Evolutionary conservation across 768 basidiomycete species (phyloP).

Genomic region (Lactarius hatsudake): DNA sequence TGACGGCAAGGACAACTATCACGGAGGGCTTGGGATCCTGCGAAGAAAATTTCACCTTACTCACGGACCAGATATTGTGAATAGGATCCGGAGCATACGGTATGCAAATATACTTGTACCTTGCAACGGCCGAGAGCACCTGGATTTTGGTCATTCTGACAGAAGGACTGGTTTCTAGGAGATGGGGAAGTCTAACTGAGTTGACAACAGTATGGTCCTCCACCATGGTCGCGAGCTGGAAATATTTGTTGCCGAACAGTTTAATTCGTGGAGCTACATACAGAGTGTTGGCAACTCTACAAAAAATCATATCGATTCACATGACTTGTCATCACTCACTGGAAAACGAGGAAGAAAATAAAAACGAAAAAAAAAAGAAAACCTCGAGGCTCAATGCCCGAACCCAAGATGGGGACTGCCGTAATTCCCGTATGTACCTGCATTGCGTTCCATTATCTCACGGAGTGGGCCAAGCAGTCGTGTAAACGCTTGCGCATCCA

Average conservation of each 20-base stretch:
- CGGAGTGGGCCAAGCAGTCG: slow-evolving; percentile 88
- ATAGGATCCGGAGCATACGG: slow-evolving; percentile 15
- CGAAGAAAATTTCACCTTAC: not conserved
- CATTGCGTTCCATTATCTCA: slow-evolving; percentile 89
- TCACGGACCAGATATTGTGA: slow-evolving; percentile 27
- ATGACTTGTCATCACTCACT: slow-evolving; percentile 3
- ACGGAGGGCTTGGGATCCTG: slow-evolving; percentile 58
- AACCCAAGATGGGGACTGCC: slow-evolving; percentile 18
- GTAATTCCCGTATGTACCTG: slow-evolving; percentile 57
- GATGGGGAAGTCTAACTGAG: no score
- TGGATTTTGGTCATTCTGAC: not conserved
- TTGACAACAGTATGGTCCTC: not conserved
- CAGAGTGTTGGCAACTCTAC: not conserved
- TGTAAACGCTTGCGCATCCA: slow-evolving; percentile 92
- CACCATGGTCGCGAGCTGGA: not conserved
- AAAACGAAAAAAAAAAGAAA: not conserved
- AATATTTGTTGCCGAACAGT: not conserved
- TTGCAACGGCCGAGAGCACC: not conserved
- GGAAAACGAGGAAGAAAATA: not conserved
- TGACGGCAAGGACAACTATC: slow-evolving; percentile 53
- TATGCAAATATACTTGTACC: not conserved
- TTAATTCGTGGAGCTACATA: not conserved
- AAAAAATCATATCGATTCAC: slow-evolving; percentile 8
- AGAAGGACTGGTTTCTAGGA: not conserved
- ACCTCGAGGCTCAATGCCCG: slow-evolving; percentile 1